Evolutionary conservation across 257 asterid species (phyloP).

Genomic region (Jaltomata sinuosa): DNA sequence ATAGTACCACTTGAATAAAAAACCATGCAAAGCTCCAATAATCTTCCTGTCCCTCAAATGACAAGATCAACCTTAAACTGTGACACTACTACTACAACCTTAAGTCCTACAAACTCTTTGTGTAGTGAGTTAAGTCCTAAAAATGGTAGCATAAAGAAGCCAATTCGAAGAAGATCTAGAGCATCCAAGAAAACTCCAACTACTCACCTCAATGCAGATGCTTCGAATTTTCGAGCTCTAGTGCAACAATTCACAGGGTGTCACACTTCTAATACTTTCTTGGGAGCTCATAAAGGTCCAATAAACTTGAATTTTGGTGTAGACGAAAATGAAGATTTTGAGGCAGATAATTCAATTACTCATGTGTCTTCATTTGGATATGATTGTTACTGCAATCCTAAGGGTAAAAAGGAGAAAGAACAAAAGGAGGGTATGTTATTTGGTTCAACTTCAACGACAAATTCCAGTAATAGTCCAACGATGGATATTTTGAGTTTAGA

Average conservation of each 20-base stretch:
- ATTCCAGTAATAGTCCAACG: not conserved
- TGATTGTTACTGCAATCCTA: not conserved
- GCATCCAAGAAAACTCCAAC: slow-evolving; percentile 21
- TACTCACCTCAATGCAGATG: slow-evolving; percentile 10
- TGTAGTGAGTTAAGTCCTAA: slow-evolving; percentile 1
- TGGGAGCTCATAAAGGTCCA: slow-evolving; percentile 35
- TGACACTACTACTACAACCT: not conserved
- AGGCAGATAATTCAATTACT: not conserved
- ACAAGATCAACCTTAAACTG: not conserved
- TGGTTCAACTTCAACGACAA: not conserved
- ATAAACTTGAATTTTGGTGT: slow-evolving; percentile 43
- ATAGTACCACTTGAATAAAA: not conserved
- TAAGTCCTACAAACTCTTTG: not conserved
- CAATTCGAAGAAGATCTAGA: slow-evolving; percentile 12
- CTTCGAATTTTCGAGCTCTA: slow-evolving; percentile 19
- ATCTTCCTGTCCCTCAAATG: not conserved
- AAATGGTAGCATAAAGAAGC: not conserved
- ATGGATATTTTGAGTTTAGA: not conserved
- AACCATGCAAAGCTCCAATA: not conserved
- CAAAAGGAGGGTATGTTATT: not conserved
- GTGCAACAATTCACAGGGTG: slow-evolving; percentile 59
- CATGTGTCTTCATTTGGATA: not conserved
- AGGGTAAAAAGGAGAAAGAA: not conserved
- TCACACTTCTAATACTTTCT: slow-evolving; percentile 13
- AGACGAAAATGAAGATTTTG: not conserved